Base-by-base conservation (phyloP, 139 green algal genomes). In the Tetradesmus lagerheimii region DNA sequence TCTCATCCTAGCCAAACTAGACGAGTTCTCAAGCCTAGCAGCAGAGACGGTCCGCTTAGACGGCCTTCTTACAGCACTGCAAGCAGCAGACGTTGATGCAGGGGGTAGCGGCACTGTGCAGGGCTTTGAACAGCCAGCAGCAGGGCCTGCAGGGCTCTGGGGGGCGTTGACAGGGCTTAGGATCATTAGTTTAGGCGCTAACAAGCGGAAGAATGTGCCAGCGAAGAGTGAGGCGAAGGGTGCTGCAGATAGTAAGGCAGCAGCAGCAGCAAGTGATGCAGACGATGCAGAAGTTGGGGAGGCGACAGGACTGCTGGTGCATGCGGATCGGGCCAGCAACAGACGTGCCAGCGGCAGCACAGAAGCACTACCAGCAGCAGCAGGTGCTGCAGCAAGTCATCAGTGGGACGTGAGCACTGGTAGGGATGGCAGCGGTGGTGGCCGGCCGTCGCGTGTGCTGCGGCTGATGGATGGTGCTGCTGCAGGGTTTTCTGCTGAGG, bases 1-100 rank as follows among this genome's bases (percentile, higher is more conserved):
- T 0, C 71, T 99, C 47, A 94, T 99, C 41, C 96, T 99, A 4
- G 98, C 97, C 87, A 97, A 99, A 93, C 96, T 99, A 81, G 96
- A 98, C 62, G 75, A 94, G 31, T 90, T 99, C 1, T 95, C 94
- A 11, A 93, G 94, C 25, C 97, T 99, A 89, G 96, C 96, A 75
- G 97, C 97, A 1, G 96, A 99, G 38, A 94, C 98, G 23, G 96
- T 97, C 80, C 95, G 97, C 31, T 88, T 99, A 85, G 95, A 96
- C 11, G 57, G 62, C 39, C 31, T 85, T n/a, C 80, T 81, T 41
- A 18, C 57, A 80, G 83, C 83, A 38, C 41, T 88, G 23, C 11
- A 64, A 31, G 83, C 83, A 66, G 83, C 83, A 80, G 53, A 82
- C 39, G 53, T 75, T 25, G 50, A 74, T 67, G 79, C 88, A 57